Conservation (phyloP, 2,329 filamentous ascomycete genomes). For the Penicillium nordicum region DNA sequence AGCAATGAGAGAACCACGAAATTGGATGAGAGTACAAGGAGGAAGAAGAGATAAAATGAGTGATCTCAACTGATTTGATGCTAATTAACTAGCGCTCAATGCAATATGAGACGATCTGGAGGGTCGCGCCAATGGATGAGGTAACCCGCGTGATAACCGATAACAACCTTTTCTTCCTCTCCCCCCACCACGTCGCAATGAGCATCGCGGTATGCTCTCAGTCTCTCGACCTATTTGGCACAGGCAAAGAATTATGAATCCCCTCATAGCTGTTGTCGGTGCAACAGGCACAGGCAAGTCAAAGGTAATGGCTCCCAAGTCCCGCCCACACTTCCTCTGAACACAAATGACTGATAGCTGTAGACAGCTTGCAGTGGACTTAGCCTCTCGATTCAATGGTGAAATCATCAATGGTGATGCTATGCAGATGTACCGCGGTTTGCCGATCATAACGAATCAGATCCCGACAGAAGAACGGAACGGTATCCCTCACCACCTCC, state of each 20-base stretch:
- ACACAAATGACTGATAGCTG: constrained; percentile 24
- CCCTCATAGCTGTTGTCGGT: constrained; percentile 78
- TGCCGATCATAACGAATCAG: constrained; percentile 96
- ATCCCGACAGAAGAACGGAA: constrained; percentile 70
- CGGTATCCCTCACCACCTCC: constrained; percentile 80
- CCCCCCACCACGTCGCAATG: constrained; percentile 8
- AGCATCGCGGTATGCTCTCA: constrained; percentile 25
- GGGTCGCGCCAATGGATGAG: constrained; percentile 10
- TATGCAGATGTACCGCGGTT: constrained; percentile 91
- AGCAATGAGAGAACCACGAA: background rate
- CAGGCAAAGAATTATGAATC: constrained; percentile 39
- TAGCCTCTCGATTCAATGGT: constrained; percentile 78
- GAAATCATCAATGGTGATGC: constrained; percentile 97
- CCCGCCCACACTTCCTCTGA: background rate
- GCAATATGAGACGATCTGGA: background rate
- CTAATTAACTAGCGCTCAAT: background rate
- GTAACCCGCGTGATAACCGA: constrained; percentile 16
- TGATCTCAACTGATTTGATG: background rate
- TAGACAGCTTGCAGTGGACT: constrained; percentile 76
- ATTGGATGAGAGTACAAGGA: background rate
- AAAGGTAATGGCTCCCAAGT: constrained; percentile 58
- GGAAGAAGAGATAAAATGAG: background rate
- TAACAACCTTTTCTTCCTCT: constrained; percentile 4
- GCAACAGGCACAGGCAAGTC: constrained; percentile 94
- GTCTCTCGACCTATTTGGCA: constrained; percentile 23